These are phyloP conservation scores for Plectosphaerella plurivora DNA, from an alignment of 2,329 filamentous ascomycete genomes.

Conservation along the genomic window DNA sequence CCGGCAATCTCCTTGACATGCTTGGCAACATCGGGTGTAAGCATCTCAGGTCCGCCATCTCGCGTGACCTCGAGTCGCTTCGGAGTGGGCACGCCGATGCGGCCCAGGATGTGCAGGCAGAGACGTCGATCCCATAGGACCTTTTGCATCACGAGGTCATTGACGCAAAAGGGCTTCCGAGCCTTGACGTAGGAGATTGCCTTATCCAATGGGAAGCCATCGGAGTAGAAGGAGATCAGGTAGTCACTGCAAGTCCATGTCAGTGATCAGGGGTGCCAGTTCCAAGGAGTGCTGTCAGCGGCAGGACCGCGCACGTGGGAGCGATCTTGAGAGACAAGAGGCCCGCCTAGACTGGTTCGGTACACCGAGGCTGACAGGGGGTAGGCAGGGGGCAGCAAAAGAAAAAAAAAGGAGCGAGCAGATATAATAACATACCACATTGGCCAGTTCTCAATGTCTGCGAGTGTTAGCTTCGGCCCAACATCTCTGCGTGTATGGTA, in stretches of 20 bases:
- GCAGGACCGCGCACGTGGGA: neutral
- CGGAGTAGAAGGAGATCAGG: slow-evolving; percentile 96
- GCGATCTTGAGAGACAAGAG: neutral
- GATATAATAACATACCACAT: slow-evolving; percentile 56
- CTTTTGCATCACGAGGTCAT: slow-evolving; percentile 96
- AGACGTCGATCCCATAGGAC: slow-evolving; percentile 93
- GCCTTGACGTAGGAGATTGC: slow-evolving; percentile 93
- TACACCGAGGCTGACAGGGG: slow-evolving; percentile 21
- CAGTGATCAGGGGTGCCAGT: neutral
- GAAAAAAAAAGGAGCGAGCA: neutral
- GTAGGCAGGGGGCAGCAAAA: slow-evolving; percentile 1
- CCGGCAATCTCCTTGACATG: slow-evolving; percentile 79
- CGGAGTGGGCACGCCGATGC: slow-evolving; percentile 85
- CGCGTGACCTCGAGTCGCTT: slow-evolving; percentile 85
- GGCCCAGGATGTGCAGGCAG: slow-evolving; percentile 82
- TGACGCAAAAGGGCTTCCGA: slow-evolving; percentile 94
- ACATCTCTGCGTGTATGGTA: neutral
- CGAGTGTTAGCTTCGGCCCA: neutral
- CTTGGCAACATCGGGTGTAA: slow-evolving; percentile 74
- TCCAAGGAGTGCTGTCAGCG: neutral
- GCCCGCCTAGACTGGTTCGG: slow-evolving; percentile 25
- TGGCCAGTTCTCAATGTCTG: slow-evolving; percentile 90
- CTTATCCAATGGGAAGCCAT: slow-evolving; percentile 94
- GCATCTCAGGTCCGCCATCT: slow-evolving; percentile 79
- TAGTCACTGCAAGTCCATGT: slow-evolving; percentile 61